phyloP scores from a whole-genome alignment of 2,329 filamentous ascomycete genomes.

The Zymoseptoria brevis region DNA sequence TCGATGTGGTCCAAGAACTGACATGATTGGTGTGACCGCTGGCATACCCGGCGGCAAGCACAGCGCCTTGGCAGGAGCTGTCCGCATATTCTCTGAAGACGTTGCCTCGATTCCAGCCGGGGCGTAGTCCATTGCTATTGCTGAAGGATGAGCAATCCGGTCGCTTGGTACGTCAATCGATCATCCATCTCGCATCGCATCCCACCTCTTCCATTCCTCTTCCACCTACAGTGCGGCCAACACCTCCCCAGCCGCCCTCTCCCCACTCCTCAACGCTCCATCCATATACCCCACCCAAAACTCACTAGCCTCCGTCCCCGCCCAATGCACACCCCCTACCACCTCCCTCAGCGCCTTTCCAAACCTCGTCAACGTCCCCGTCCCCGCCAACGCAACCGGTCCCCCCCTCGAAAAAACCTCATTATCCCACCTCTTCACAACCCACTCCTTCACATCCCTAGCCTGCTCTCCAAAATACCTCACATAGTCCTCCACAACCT shows the following conservation, averaged over 20 bases:
- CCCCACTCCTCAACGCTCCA: conserved; percentile 21
- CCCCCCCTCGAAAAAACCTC: conserved; percentile 22
- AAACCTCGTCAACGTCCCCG: conserved; percentile 17
- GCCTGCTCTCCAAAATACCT: conserved; percentile 13
- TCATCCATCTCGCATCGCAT: too few relatives aligned
- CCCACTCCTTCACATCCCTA: conserved; percentile 11
- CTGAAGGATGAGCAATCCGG: too few relatives aligned
- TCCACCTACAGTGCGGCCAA: neutral
- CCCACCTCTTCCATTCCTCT: too few relatives aligned
- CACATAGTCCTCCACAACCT: conserved; percentile 15
- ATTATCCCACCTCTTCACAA: conserved; percentile 21
- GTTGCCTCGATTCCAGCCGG: too few relatives aligned
- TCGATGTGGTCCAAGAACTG: too few relatives aligned
- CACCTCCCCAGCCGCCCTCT: conserved; percentile 10
- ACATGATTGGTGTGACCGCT: too few relatives aligned
- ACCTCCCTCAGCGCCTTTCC: conserved; percentile 12
- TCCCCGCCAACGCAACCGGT: conserved; percentile 18
- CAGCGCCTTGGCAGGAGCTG: too few relatives aligned
- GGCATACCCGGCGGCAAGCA: too few relatives aligned
- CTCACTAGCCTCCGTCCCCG: conserved; percentile 19
- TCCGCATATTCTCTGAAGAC: too few relatives aligned
- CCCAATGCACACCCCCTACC: conserved; percentile 19
- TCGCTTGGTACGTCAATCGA: too few relatives aligned
- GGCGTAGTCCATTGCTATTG: too few relatives aligned
- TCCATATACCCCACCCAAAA: conserved; percentile 25